phyloP scores from a whole-genome alignment of 352 stramenopile genomes.

The Poterioochromonas sp. region DNA sequence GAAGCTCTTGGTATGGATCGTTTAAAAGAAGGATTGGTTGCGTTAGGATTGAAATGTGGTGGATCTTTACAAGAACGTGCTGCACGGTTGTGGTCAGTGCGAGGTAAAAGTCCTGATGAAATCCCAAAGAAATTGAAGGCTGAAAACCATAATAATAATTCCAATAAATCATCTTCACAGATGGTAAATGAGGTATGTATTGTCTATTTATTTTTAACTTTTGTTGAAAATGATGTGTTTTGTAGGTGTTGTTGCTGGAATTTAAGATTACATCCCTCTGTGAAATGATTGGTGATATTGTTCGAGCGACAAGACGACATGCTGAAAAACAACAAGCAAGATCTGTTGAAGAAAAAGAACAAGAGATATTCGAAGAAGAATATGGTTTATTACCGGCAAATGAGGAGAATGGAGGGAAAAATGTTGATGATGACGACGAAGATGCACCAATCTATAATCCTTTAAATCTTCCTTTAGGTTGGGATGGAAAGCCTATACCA shows the following conservation, averaged over 20 bases:
- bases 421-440: slow-evolving; percentile 75
- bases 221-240: slow-evolving; percentile 1
- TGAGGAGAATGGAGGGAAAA: slow-evolving; percentile 57
- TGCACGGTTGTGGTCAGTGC: slow-evolving; percentile 75
- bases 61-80: slow-evolving; percentile 79
- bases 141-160: slow-evolving; percentile 43
- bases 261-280: slow-evolving; percentile 31
- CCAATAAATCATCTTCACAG: neutral
- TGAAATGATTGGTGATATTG: slow-evolving; percentile 46
- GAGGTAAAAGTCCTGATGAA: slow-evolving; percentile 75
- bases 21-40: slow-evolving; percentile 79
- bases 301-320: slow-evolving; percentile 53
- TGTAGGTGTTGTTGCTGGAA: neutral
- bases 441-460: slow-evolving; percentile 97
- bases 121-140: slow-evolving; percentile 62
- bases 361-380: slow-evolving; percentile 65
- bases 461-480: slow-evolving; percentile 93
- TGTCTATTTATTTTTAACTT: neutral
- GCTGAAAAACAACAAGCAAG: slow-evolving; percentile 61
- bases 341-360: slow-evolving; percentile 61
- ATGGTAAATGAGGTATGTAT: neutral
- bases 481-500: slow-evolving; percentile 97
- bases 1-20: slow-evolving; percentile 71
- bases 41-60: slow-evolving; percentile 88
- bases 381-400: slow-evolving; percentile 53